phyloP scores from a whole-genome alignment of 441 rosid species.

The Rhodomyrtus psidioides region DNA sequence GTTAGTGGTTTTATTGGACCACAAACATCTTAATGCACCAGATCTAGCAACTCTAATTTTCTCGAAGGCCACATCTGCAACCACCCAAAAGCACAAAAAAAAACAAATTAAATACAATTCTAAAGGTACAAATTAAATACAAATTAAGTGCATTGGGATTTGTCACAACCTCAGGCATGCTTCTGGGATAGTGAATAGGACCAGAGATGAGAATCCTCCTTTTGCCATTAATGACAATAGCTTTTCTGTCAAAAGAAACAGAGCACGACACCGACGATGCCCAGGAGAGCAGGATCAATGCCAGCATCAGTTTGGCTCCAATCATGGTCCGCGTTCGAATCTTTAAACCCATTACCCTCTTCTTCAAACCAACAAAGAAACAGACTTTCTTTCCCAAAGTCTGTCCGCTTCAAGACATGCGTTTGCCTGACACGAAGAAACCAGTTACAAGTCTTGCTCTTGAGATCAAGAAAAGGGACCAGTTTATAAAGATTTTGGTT shows the following conservation, averaged over 20 bases:
- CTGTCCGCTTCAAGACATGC: too few relatives aligned
- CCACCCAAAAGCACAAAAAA: background rate
- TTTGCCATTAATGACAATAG: constrained; percentile 19
- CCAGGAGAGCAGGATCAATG: background rate
- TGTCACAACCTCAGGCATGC: constrained; percentile 7
- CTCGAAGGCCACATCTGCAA: constrained; percentile 18
- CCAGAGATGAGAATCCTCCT: constrained; percentile 26
- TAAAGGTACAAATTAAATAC: background rate
- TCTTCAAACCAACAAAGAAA: too few relatives aligned
- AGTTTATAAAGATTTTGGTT: too few relatives aligned
- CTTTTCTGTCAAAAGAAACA: constrained; percentile 11
- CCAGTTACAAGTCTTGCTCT: too few relatives aligned
- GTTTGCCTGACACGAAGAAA: too few relatives aligned
- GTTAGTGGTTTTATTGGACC: too few relatives aligned
- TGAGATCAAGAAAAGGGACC: too few relatives aligned
- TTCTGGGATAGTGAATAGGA: constrained; percentile 27
- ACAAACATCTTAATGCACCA: too few relatives aligned
- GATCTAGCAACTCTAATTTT: too few relatives aligned
- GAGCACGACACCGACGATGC: background rate
- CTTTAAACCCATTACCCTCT: too few relatives aligned
- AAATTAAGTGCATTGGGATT: background rate
- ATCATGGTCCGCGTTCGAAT: background rate
- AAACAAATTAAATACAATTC: background rate
- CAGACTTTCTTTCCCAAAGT: too few relatives aligned
- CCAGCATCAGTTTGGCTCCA: background rate